Base-by-base conservation (phyloP, 1,284 basidiomycete species). In the Cutaneotrichosporon sp. region DNA sequence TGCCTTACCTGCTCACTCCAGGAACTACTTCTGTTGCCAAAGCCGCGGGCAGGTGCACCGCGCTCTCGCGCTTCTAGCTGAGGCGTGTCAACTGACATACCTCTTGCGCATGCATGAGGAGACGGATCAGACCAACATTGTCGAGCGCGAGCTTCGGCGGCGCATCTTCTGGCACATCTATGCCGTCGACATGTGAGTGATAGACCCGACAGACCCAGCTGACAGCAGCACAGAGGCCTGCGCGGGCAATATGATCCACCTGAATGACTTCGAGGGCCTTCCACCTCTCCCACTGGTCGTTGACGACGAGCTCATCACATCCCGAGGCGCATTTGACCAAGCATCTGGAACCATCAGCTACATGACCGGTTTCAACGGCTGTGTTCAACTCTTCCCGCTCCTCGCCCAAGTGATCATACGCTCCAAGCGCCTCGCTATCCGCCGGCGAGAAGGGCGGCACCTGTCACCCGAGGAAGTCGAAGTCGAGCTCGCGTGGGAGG, bases 251-350 rank as follows among this genome's bases (percentile, higher is more conserved):
- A 56, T 65, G 13, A 63, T 68, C 7, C 62, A 68, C 14, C 34
- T 69, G 13, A 59, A 67, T 46, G 66, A 72, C 42, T 60, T 63
- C 27, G 69, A 72, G 38, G 69, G 69, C 16, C 36, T 67, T 2
- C 67, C 69, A 1, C 68, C 69, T 0, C 27, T 69, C 11, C 71
- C 71, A 2, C 57, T 69, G 25, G 63, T 66, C 33, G 59, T 71
- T 1, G 71, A 72, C 66, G 71, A 72, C 66, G 71, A 72, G 43
- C 67, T 65, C 51, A 62, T 72, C 36, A 67, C 71, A 8, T 54
- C 55, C 24, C 53, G 56, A 5, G 54, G 60, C 6, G n/a, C 55
- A 22, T 51, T 60, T 6, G 56, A 58, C 4, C 67, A 68, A 38
- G 67, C 65, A 0, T 22, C 36, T 6, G 45, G 52, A 11, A 50